Percentiles rank a stretch among this genome's conserved stretches.
Conservation (phyloP, 2,329 filamentous ascomycete genomes). For the Penicillium hordei region DNA sequence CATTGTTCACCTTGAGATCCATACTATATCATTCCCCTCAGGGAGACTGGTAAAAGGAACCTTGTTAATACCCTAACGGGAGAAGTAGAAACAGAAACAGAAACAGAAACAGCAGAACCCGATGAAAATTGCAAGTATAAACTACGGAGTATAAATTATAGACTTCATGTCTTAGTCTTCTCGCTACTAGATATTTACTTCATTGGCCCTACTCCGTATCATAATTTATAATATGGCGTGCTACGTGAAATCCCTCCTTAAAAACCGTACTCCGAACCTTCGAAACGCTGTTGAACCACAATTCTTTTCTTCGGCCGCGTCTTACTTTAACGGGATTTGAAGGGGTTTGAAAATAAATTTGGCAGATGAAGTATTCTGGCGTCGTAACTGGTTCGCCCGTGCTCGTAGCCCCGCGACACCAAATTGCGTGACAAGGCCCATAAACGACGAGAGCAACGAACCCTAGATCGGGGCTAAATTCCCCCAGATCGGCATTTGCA, state of each 20-base stretch:
- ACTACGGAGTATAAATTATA: neutral
- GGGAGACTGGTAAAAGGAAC: neutral
- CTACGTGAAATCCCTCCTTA: neutral
- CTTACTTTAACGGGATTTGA: neutral
- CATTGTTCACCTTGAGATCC: neutral
- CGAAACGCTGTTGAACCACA: neutral
- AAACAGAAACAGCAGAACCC: neutral
- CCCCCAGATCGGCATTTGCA: neutral
- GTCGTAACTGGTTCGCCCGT: neutral
- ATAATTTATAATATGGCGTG: neutral
- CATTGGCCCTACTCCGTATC: neutral
- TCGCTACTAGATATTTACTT: neutral
- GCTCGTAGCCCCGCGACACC: neutral
- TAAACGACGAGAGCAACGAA: neutral
- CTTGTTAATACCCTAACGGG: neutral
- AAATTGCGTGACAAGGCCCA: neutral
- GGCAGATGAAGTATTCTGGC: neutral
- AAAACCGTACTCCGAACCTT: neutral
- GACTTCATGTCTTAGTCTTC: neutral
- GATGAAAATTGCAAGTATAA: neutral
- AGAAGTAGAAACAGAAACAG: neutral
- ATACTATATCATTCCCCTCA: neutral
- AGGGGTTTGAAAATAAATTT: neutral
- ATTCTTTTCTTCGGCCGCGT: neutral
- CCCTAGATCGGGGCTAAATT: neutral